Evolutionary conservation across 192 early-diverging fungal species (phyloP).

Genomic region (Coemansia sp.): DNA sequence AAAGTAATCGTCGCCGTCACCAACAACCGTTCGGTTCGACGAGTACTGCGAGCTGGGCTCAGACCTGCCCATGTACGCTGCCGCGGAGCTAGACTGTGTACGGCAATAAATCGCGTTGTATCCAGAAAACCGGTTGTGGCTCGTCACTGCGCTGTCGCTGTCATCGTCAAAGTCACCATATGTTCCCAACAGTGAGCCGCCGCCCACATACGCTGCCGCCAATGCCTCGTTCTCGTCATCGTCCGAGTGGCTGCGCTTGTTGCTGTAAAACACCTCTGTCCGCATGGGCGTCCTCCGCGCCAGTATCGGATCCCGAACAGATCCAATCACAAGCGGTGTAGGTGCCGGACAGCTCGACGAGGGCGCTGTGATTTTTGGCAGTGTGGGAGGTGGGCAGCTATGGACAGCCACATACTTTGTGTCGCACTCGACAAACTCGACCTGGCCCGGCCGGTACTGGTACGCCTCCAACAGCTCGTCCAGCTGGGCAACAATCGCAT

Average conservation of each 20-base stretch:
- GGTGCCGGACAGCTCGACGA: slow-evolving; percentile 6
- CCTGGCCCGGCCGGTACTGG: slow-evolving; percentile 33
- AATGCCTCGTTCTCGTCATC: slow-evolving; percentile 37
- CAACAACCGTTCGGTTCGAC: neutral
- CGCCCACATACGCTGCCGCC: slow-evolving; percentile 42
- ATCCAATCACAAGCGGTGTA: neutral
- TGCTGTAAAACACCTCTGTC: slow-evolving; percentile 15
- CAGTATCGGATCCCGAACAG: neutral
- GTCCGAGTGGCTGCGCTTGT: slow-evolving; percentile 32
- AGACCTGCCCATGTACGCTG: neutral
- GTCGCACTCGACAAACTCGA: slow-evolving; percentile 32
- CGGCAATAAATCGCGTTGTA: slow-evolving; percentile 13
- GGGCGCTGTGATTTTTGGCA: neutral
- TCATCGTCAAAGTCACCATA: slow-evolving; percentile 35
- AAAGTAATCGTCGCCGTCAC: slow-evolving; percentile 6
- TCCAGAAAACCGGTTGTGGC: neutral
- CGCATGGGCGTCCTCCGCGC: slow-evolving; percentile 6
- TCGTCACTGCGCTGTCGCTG: neutral
- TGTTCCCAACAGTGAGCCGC: slow-evolving; percentile 23
- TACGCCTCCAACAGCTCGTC: slow-evolving; percentile 55
- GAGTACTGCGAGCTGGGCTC: slow-evolving; percentile 1
- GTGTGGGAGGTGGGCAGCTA: neutral
- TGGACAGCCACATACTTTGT: slow-evolving; percentile 9
- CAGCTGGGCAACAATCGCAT: slow-evolving; percentile 55
- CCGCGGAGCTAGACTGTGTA: neutral